These are phyloP conservation scores for Candida wancherniae DNA, from an alignment of 805 yeast species.

Conservation along the genomic window DNA sequence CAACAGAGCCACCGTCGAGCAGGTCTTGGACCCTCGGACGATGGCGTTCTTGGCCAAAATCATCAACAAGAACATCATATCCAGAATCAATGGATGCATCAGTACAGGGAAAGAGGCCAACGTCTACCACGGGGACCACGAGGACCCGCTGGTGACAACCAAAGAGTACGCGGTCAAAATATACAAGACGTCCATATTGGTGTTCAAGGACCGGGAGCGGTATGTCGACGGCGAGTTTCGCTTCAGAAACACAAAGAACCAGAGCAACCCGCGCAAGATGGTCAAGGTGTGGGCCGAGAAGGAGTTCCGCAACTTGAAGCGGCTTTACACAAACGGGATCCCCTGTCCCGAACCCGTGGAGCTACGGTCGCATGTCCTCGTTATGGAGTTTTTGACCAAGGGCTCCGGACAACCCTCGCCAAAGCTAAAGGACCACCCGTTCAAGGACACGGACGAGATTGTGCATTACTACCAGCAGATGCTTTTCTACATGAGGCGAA, in stretches of 20 bases:
- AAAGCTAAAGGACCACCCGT: constrained; percentile 76
- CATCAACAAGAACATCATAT: constrained; percentile 76
- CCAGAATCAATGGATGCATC: constrained; percentile 87
- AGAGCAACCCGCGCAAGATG: constrained; percentile 95
- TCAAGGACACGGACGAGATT: constrained; percentile 61
- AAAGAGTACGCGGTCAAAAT: constrained; percentile 84
- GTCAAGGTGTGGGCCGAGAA: constrained; percentile 98
- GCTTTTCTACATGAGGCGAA: constrained; percentile 76
- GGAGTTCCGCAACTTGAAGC: constrained; percentile 87
- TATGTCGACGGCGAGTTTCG: constrained; percentile 96
- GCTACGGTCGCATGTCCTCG: constrained; percentile 81
- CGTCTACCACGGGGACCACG: constrained; percentile 73
- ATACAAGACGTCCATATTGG: constrained; percentile 91
- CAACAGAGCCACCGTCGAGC: constrained; percentile 94
- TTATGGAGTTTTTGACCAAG: constrained; percentile 82
- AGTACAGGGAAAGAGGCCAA: constrained; percentile 99
- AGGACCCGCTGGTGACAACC: constrained; percentile 35
- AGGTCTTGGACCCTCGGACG: constrained; percentile 93
- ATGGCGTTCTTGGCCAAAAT: constrained; percentile 74
- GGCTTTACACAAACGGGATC: constrained; percentile 72
- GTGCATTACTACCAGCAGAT: constrained; percentile 69
- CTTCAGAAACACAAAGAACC: constrained; percentile 77
- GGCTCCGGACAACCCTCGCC: constrained; percentile 92
- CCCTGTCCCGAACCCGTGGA: constrained; percentile 94
- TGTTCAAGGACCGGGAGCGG: constrained; percentile 94